Evolutionary conservation across 2,329 filamentous ascomycete species (phyloP), one percentile per base, ranked within the genome.

Genomic region (Fusarium hainanense): DNA sequence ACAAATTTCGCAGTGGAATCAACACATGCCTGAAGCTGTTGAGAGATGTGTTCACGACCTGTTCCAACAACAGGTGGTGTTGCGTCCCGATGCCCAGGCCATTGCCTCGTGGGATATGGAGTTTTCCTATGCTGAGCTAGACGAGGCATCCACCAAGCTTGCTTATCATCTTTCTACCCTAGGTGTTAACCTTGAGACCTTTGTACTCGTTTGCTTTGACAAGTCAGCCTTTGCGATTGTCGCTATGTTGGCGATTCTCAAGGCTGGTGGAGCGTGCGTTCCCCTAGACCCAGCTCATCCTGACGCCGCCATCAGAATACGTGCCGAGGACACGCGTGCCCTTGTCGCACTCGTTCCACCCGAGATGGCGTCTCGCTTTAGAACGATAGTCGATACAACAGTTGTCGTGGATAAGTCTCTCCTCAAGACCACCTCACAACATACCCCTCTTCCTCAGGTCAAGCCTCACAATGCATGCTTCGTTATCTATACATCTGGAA

Each of bases 401-500:
- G 50, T 74, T 5, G 41, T 49, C 1, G 52, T 74, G 3, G 69
- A 74, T 6, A 30, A 16, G 3, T 4, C 58, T 3, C 47, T 74
- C 0, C 48, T 75, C 0, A 13, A 58, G 0, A 49, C 7, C 0
- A 55, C 66, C 6, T 12, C 32, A 6, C 40, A 18, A 2, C 50
- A n/a, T 0, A 0, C 10, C 3, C 2, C 2, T 6, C 63, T 72
- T n/a, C 63, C 62, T 0, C 32, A 44, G 2, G 44, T 54, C 18
- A 13, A 37, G 4, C 63, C 69, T 2, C 16, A 42, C 6, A 72
- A 72, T 8, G 66, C 63, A 10, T 67, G 65, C 20, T 73, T 72
- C 23, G 63, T 68, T 16, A 72, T 73, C 7, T 73, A 68, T 20
- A 73, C 71, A 0, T 73, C 71, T 8, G 71, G 71, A 2, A 70